Base-by-base conservation (phyloP, 202 grass and related monocot species). In the Carex arenaria region DNA sequence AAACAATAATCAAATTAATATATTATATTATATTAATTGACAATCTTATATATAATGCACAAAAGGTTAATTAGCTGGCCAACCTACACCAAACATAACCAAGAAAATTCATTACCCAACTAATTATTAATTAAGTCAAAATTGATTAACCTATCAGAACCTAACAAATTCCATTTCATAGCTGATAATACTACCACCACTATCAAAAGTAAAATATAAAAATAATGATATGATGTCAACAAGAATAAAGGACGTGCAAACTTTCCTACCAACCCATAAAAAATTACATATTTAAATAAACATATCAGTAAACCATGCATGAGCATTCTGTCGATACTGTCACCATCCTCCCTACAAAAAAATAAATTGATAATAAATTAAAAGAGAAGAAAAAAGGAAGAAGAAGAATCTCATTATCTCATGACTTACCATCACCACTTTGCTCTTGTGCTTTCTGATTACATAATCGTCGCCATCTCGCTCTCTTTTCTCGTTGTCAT, bases 401-500 rank as follows among this genome's bases (percentile, higher is more conserved):
- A 67, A 70, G 36, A 69, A 32, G 43, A 31, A 23, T 11, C 43
- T 11, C 40, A 42, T 42, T 42, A 42, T 42, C 30, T 32, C 52
- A 73, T 31, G 67, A 20, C 26, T 18, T 55, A n/a, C 36, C 84
- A 56, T 26, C 63, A 72, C 4, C 63, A 61, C 51, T 65, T 83
- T 67, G 64, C 45, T 4, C 30, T 76, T 51, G 62, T 56, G 32
- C 84, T 84, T 57, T 20, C 73, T 57, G 84, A 84, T 67, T 85
- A 96, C 72, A 30, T 79, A 31, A 56, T 92, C 26, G 80, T 82
- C 1, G 47, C 12, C 34, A 76, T 76, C 56, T 79, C 76, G 19
- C 53, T 56, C 0, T 17, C 66, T 54, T 49, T 56, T n/a, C 64
- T 97, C 14, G 18, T 94, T 1, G 68, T 81, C 4, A 87, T 94